Evolutionary conservation across 2,329 filamentous ascomycete species (phyloP), one percentile per base, ranked within the genome.

Genomic region (Alternaria brassicicola): DNA sequence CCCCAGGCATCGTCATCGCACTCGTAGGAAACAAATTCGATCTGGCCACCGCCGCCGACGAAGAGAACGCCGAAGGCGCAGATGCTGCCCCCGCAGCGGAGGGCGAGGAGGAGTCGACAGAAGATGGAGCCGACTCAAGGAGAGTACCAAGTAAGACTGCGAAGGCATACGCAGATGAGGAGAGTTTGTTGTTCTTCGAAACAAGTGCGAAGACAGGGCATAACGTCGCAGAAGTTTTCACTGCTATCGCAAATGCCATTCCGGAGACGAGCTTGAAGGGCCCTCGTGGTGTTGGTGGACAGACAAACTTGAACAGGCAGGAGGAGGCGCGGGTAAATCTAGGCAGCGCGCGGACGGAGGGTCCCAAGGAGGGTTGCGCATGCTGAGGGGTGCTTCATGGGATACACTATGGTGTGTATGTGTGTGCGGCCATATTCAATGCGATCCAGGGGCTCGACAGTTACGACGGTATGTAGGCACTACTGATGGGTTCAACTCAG

Each of bases 201-300:
- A 99, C 95, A 15, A 96, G 92, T 76, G 95, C 95, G 46, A 99
- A 99, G 88, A 95, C 92, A 4, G 95, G 95, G 25, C 86, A 90
- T 75, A 97, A 97, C 77, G 95, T 99, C 36, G 88, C 90, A 52
- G 94, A 97, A 70, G 95, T 99, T 30, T 99, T 99, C 76, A 97
- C 93, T 43, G 95, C 95, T 30, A 99, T 99, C 76, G 95, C 95
- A 59, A 98, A 98, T 76, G 93, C 93, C 38, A 99, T 99, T 71
- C 95, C 95, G 2, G 95, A 99, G 83, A 96, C 93, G 51, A 97
- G 92, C 63, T 82, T 98, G 77, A 98, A 98, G 86, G 93, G 89
- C 49, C 86, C 91, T 31, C 87, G 92, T 68, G 90, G 90, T n/a
- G 81, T 67, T 76, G 79, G 65, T 80, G 84, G 55, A 82, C 85